Conservation (phyloP, 2,329 filamentous ascomycete genomes). For the Cryphonectria japonica region DNA sequence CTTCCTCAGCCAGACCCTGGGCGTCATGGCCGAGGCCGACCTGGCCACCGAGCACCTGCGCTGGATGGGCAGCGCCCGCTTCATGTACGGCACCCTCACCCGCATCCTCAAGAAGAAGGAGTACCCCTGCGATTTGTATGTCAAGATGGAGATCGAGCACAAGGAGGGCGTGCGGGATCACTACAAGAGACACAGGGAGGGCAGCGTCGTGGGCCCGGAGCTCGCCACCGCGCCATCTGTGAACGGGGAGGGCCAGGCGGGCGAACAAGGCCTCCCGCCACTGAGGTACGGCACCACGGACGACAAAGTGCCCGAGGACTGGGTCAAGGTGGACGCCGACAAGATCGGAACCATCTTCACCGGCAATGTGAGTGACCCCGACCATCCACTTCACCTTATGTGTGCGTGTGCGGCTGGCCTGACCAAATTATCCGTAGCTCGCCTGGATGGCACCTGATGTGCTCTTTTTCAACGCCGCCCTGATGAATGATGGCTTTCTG, state of each 20-base stretch:
- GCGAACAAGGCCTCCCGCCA: constrained; percentile 63
- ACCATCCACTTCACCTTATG: too few relatives aligned
- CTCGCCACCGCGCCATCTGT: constrained; percentile 20
- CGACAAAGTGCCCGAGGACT: constrained; percentile 76
- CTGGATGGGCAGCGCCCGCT: constrained; percentile 89
- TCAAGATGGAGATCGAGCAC: constrained; percentile 79
- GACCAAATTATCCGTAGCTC: constrained; percentile 58
- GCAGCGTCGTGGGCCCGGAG: constrained; percentile 16
- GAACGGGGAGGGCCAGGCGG: constrained; percentile 26
- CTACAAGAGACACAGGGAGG: constrained; percentile 57
- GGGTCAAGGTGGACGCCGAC: constrained; percentile 74
- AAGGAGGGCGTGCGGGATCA: constrained; percentile 75
- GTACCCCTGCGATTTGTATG: constrained; percentile 87
- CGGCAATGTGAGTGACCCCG: constrained; percentile 69
- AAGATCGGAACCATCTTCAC: constrained; percentile 91
- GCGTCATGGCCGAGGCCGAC: constrained; percentile 88
- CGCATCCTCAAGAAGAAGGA: constrained; percentile 75
- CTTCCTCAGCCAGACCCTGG: constrained; percentile 88
- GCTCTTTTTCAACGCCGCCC: constrained; percentile 84
- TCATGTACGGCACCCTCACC: constrained; percentile 82
- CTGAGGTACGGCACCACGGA: constrained; percentile 80
- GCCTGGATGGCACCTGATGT: constrained; percentile 85
- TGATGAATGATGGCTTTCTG: constrained; percentile 82
- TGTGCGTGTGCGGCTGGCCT: not conserved
- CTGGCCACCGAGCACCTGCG: constrained; percentile 87